Percentiles rank a stretch among this genome's conserved stretches.
Evolutionary conservation across 306 rosid genomes (phyloP).

Genomic region (Cucumis melo): DNA sequence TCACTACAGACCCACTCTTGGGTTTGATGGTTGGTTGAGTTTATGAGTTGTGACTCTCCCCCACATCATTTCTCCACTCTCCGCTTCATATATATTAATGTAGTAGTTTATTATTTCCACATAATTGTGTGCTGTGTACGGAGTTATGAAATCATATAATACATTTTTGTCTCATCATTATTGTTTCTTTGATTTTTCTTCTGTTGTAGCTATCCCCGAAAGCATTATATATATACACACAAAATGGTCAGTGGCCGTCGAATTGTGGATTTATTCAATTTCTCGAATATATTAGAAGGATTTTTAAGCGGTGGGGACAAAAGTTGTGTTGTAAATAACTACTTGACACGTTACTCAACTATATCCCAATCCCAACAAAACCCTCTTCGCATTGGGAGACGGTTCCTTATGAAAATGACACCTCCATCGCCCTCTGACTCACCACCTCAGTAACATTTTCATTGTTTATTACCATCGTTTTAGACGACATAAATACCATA

Average conservation of each 20-base stretch:
- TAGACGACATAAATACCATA: too few species aligned
- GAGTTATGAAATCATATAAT: neutral
- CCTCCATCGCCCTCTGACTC: neutral
- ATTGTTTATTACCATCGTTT: too few species aligned
- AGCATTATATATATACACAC: neutral
- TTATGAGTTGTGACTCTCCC: neutral
- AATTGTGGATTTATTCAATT: neutral
- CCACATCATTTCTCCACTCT: neutral
- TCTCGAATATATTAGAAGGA: neutral
- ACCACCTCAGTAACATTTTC: neutral
- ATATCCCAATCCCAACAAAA: neutral
- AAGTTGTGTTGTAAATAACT: neutral
- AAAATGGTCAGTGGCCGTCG: neutral
- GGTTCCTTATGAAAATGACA: neutral
- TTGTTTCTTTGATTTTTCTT: neutral
- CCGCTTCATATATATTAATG: neutral
- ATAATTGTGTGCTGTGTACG: neutral
- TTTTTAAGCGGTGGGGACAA: slow-evolving; percentile 1
- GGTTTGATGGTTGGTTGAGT: neutral
- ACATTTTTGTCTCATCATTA: neutral
- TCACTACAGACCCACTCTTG: neutral
- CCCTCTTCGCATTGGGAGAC: neutral
- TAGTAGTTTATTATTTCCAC: neutral
- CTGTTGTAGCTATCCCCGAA: neutral
- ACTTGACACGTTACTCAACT: neutral